Base-by-base conservation (phyloP, 108 stramenopile species). In the Discostella stelligeroides region DNA sequence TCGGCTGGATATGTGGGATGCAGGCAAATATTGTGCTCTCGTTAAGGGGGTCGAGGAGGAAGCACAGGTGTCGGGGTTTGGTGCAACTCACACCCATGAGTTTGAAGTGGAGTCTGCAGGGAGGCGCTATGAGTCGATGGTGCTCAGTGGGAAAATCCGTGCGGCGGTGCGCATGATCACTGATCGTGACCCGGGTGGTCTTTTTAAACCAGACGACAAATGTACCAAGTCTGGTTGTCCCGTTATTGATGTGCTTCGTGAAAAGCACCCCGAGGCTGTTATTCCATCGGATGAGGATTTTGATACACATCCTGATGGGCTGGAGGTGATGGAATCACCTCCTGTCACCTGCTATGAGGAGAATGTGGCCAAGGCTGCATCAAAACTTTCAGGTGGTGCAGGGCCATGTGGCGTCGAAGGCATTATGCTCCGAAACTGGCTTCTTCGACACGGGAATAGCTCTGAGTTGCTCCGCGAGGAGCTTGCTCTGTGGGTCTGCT, bases 141-240 rank as follows among this genome's bases (percentile, higher is more conserved):
- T 81, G 30, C 63, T 66, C 60, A 21, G 34, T 0, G 80, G 80
- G 7, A 53, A 57, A 7, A 20, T 81, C 11, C 53, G 75, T 1
- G 23, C 43, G 2, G 80, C 80, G 2, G 62, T 81, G 18, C 30
- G 54, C 24, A 11, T 75, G n/a, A 75, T 73, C 28, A 27, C 17
- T 63, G 70, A 15, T 45, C n/a, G n/a, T n/a, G n/a, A n/a, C n/a
- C n/a, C n/a, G n/a, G n/a, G n/a, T n/a, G n/a, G n/a, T n/a, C n/a
- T 72, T 20, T 56, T 62, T 28, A 23, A 17, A 30, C 77, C 77
- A 1, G 59, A 58, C 21, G 70, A 78, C 29, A 24, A 48, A 6
- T 59, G 60, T 70, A 29, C 65, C 34, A 79, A 79, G 56, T 43
- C 70, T 4, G 70, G 70, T 13, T n/a, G 42, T 15, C 62, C 70